Base-by-base conservation (phyloP, 257 asterid genomes). In the Henckelia pumila region DNA sequence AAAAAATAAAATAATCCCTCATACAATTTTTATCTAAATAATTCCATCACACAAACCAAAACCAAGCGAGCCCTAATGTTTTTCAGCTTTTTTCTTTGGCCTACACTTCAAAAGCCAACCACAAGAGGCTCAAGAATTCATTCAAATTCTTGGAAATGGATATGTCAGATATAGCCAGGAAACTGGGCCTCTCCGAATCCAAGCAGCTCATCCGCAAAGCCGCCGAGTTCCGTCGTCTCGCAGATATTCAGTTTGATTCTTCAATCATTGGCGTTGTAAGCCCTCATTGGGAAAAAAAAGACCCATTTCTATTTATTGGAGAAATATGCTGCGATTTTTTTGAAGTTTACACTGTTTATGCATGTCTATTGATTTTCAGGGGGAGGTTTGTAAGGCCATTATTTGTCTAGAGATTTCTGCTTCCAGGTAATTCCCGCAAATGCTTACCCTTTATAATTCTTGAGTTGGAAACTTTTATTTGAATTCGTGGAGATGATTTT, bases 301-400 rank as follows among this genome's bases (percentile, higher is more conserved):
- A 25, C 50, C 37, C 64, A 24, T 56, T 75, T 55, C 1, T 23
- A 44, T 26, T 69, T 17, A 59, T 8, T 62, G 37, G 11, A 8
- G 49, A 20, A 13, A 17, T 35, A 0, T 47, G 72, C 6, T 58
- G 26, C 2, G 8, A 7, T 55, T 23, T 24, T 17, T 26, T 8
- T 66, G 71, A 70, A 69, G 9, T 69, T 28, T 44, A 44, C 52
- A 14, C 3, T 44, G 8, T 13, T 14, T 13, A 44, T 44, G 19
- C 11, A 44, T 44, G 0, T 3, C 1, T 44, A 3, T 49, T 71
- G 63, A 57, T 75, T 67, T 75, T 66, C 70, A 89, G 97, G 97
- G 99, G 1, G 99, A 94, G 89, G 82, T 85, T 19, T 94, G 99
- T 69, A 94, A 94, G 75, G 97, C 99, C n/a, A 78, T 94, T 21